Evolutionary conservation across 805 yeast species (phyloP), one percentile per base, ranked within the genome.

Genomic region (Myxozyma lipomycoides): DNA sequence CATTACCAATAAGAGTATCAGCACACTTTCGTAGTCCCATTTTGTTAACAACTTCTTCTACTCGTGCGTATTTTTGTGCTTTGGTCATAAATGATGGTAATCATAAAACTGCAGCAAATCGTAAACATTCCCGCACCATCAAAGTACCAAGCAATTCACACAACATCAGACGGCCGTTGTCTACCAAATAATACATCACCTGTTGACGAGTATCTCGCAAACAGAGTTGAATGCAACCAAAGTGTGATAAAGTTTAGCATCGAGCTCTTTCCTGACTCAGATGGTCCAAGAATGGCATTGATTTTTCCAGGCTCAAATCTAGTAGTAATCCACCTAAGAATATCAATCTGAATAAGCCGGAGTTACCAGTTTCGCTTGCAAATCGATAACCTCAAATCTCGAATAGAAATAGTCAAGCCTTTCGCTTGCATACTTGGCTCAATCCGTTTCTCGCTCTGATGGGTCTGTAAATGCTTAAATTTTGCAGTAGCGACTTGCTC

Each of bases 241-340:
- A 82, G 79, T 19, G 93, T 81, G 18, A 84, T 68, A 34, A 75
- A 67, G 62, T 82, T 84, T 56, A 84, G 67, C 40, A 85, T 63
- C 0, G 90, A 79, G 0, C 88, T 81, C 61, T 84, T 84, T 7
- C 91, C 93, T 0, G 85, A 79, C 0, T 91, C 91, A 0, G 89
- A 83, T 0, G 91, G 90, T 0, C 93, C 93, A 82, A 84, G 78
- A 40, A 84, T 83, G 3, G 83, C 86, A 62, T 83, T 84, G 7
- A 85, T 70, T 38, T 77, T 72, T 15, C 82, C 80, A 1, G 81
- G 73, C 25, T 68, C 66, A 61, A 83, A 82, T 4, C 60, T 55
- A 0, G 84, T 86, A 47, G 70, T 65, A 12, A 85, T 69, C 17
- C 73, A 64, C 38, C 73, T 62, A 36, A 82, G 58, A 43, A 79